A percentile compares a stretch with the other conserved stretches of the same genome.
Conservation (phyloP, 768 basidiomycete species). For the Panaeolus papilionaceus region DNA sequence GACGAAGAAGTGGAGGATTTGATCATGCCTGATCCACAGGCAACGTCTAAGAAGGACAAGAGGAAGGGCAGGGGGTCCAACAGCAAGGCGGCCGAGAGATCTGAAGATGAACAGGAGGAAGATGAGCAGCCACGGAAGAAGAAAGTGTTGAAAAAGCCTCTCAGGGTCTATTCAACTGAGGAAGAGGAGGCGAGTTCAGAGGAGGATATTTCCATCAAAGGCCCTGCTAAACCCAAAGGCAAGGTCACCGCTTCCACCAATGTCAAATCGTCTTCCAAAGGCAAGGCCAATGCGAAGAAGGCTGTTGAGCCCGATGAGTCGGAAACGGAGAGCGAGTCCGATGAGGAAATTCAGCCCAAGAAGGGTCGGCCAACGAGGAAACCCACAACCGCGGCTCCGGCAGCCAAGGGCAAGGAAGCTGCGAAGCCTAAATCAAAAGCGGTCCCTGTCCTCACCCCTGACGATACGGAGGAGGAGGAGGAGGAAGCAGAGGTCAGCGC, state of each 20-base stretch:
- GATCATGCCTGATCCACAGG: not conserved
- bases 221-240: conserved; percentile 5
- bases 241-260: conserved; percentile 12
- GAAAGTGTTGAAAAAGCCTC: conserved; percentile 16
- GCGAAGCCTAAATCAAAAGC: conserved; percentile 21
- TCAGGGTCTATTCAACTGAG: conserved; percentile 24
- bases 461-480: conserved; percentile 24
- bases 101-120: conserved; percentile 25
- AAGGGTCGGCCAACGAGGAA: not conserved
- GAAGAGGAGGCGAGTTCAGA: conserved; percentile 21
- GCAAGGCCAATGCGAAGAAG: conserved; percentile 14
- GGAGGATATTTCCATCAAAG: conserved; percentile 10
- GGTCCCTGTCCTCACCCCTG: conserved; percentile 3
- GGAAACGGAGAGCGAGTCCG: conserved; percentile 17
- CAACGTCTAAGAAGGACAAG: not conserved
- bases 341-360: conserved; percentile 2
- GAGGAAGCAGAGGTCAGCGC: conserved; percentile 21
- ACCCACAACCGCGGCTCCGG: not conserved
- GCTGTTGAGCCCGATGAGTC: conserved; percentile 19
- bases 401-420: conserved; percentile 7
- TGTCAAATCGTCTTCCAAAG: not conserved
- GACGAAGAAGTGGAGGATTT: conserved; percentile 25
- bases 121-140: conserved; percentile 18
- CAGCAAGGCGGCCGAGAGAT: conserved; percentile 10
- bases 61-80: conserved; percentile 3